Conservation (phyloP, 257 asterid genomes). For the Rauvolfia tetraphylla region DNA sequence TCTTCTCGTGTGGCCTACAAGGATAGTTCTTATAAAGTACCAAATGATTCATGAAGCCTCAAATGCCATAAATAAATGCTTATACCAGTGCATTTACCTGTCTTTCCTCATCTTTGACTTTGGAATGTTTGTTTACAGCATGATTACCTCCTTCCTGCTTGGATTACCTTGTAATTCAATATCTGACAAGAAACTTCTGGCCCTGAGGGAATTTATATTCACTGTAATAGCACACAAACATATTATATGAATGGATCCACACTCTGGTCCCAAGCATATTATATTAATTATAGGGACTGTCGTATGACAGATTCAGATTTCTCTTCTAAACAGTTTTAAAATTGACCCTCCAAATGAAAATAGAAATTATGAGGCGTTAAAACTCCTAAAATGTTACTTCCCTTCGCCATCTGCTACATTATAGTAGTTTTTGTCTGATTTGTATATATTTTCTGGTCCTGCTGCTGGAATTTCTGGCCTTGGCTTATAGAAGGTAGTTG, state of each 20-base stretch:
- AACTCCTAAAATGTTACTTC: not conserved
- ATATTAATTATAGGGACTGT: no score
- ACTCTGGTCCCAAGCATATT: no score
- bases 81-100: not conserved
- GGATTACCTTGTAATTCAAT: not conserved
- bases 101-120: not conserved
- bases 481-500: conserved; percentile 46
- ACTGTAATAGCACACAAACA: no score
- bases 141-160: not conserved
- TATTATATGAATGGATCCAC: not conserved
- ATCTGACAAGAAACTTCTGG: not conserved
- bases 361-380: no score
- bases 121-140: not conserved
- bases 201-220: not conserved
- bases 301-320: no score
- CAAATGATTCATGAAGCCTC: not conserved
- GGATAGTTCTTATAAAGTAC: not conserved
- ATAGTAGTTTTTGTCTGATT: not conserved
- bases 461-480: conserved; percentile 14
- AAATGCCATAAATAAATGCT: not conserved
- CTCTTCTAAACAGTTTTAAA: not conserved
- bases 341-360: not conserved
- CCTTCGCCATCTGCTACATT: not conserved
- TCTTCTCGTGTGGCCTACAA: not conserved
- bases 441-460: no score